phyloP scores from a whole-genome alignment of 2,329 filamentous ascomycete species.

The Fusarium clavum region DNA sequence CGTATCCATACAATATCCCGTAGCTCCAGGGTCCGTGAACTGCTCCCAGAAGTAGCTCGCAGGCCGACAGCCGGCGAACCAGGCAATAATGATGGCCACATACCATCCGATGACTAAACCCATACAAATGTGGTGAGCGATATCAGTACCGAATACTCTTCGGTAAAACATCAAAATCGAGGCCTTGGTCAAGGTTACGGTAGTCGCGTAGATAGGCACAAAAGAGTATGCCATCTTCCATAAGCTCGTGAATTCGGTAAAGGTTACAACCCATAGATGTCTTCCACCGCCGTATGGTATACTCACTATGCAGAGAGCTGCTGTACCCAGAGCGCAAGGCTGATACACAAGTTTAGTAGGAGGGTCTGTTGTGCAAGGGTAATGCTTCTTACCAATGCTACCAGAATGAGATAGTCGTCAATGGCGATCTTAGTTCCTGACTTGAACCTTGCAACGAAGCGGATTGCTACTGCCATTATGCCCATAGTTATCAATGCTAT shows the following conservation, averaged over 20 bases:
- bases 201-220: slow-evolving; percentile 1
- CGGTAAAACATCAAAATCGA: slow-evolving; percentile 1
- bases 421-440: neutral
- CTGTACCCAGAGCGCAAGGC: neutral
- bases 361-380: neutral
- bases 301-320: neutral
- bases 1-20: neutral
- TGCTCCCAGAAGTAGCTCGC: slow-evolving; percentile 15
- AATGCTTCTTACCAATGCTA: neutral
- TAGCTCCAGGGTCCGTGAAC: neutral
- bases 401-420: neutral
- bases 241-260: neutral
- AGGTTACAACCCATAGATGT: slow-evolving; percentile 2
- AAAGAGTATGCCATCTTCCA: slow-evolving; percentile 7
- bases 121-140: neutral
- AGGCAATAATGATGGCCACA: slow-evolving; percentile 7
- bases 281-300: slow-evolving; percentile 1
- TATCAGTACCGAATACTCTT: neutral
- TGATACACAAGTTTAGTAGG: neutral
- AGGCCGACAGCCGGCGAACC: slow-evolving; percentile 7
- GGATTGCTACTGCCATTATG: neutral
- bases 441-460: neutral
- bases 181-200: neutral
- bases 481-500: slow-evolving; percentile 1
- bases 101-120: slow-evolving; percentile 3